Evolutionary conservation across 306 rosid genomes (phyloP).

Genomic region (Medicago truncatula): MtrunA17r5.0-ANR NC_053048.1:40498001-40498500

Average conservation of each 20-base stretch:
- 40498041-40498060: constrained; percentile 34
- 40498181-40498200: not conserved
- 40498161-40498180: constrained; percentile 21
- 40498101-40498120: constrained; percentile 36
- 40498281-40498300: not conserved
- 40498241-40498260: constrained; percentile 5
- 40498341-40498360: constrained; percentile 10
- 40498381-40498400: not conserved
- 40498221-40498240: not conserved
- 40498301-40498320: not conserved
- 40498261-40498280: not conserved
- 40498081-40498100: constrained; percentile 29
- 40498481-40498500: not conserved
- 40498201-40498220: not conserved
- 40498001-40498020: constrained; percentile 35
- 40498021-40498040: constrained; percentile 24
- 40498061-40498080: constrained; percentile 31
- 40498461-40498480: not conserved
- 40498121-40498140: constrained; percentile 21
- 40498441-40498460: not conserved
- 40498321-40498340: not conserved
- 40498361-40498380: not conserved
- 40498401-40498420: not conserved
- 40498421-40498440: not conserved
- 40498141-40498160: constrained; percentile 4